A percentile compares a stretch with the other conserved stretches of the same genome.
phyloP scores from a whole-genome alignment of 192 early-diverging fungal genomes.

The Coemansia nantahalensis region DNA sequence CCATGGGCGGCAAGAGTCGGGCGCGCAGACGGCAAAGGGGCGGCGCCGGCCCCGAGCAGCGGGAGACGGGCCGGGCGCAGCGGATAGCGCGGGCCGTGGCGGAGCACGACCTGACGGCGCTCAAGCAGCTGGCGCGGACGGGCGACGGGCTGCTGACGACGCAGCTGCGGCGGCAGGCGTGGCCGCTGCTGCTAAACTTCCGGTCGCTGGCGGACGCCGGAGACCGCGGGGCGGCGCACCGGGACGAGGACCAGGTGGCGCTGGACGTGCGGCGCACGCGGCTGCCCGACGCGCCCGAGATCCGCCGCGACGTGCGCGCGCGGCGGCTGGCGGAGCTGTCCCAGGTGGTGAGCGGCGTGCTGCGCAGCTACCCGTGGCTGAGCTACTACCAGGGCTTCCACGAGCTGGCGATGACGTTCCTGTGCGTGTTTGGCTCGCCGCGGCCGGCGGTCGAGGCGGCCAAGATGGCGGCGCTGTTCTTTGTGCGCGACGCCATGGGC shows the following conservation, averaged over 20 bases:
- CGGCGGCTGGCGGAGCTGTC: slow-evolving; percentile 55
- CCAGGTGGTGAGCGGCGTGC: slow-evolving; percentile 46
- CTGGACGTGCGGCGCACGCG: slow-evolving; percentile 38
- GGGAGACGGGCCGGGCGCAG: slow-evolving; percentile 12
- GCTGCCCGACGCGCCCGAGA: slow-evolving; percentile 25
- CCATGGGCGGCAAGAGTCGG: too few relatives aligned
- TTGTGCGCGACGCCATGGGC: slow-evolving; percentile 49
- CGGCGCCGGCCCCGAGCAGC: background rate
- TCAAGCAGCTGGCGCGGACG: slow-evolving; percentile 38
- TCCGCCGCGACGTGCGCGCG: slow-evolving; percentile 18
- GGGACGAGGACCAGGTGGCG: slow-evolving; percentile 40
- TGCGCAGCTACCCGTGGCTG: slow-evolving; percentile 60
- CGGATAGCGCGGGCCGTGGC: slow-evolving; percentile 43
- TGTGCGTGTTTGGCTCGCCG: slow-evolving; percentile 58
- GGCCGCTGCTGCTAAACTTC: slow-evolving; percentile 49
- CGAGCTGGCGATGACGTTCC: slow-evolving; percentile 49
- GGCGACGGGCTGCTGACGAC: slow-evolving; percentile 41
- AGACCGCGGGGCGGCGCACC: slow-evolving; percentile 12
- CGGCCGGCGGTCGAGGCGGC: slow-evolving; percentile 52
- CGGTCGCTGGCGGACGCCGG: slow-evolving; percentile 14
- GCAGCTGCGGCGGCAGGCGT: slow-evolving; percentile 35
- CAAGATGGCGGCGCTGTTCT: slow-evolving; percentile 58
- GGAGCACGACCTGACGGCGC: slow-evolving; percentile 29
- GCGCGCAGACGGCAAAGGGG: background rate
- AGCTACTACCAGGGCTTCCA: slow-evolving; percentile 70